phyloP scores from a whole-genome alignment of 2,329 filamentous ascomycete genomes.

The Epichloe glyceriae region DNA sequence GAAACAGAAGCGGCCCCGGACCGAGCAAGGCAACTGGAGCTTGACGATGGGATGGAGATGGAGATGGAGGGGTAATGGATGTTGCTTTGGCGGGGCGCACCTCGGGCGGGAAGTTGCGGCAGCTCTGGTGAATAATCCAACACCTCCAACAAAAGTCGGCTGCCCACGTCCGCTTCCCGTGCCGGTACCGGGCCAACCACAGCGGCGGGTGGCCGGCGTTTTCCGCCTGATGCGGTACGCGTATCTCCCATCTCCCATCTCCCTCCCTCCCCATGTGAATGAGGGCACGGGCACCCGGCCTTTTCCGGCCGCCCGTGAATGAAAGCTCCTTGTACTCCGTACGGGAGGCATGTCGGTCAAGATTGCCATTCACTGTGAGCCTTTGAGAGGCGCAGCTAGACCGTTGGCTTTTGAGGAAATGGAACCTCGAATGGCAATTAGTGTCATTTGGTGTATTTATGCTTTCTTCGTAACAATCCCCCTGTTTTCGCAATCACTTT shows the following conservation, averaged over 20 bases:
- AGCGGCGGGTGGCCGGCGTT: neutral
- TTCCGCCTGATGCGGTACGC: constrained; percentile 4
- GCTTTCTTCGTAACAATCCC: too few relatives aligned
- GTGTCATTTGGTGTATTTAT: too few relatives aligned
- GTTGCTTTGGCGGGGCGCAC: constrained; percentile 1
- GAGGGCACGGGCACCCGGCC: constrained; percentile 1
- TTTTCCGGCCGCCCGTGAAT: constrained; percentile 1
- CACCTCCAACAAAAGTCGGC: neutral
- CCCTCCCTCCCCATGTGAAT: neutral
- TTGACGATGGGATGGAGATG: neutral
- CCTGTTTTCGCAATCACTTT: too few relatives aligned
- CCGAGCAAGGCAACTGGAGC: neutral
- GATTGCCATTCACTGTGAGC: too few relatives aligned
- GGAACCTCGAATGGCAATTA: too few relatives aligned
- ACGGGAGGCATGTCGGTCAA: too few relatives aligned
- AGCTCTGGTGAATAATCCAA: neutral
- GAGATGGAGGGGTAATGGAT: constrained; percentile 1
- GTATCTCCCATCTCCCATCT: too few relatives aligned
- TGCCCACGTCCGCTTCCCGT: neutral
- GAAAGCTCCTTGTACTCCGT: too few relatives aligned
- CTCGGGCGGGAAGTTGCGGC: neutral
- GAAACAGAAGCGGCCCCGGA: constrained; percentile 2
- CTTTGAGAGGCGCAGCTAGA: too few relatives aligned
- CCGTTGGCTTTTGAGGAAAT: too few relatives aligned
- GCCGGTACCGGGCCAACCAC: neutral